Evolutionary conservation across 192 early-diverging fungal species (phyloP), one percentile per base, ranked within the genome.

Genomic region (Entophlyctis helioformis): DNA sequence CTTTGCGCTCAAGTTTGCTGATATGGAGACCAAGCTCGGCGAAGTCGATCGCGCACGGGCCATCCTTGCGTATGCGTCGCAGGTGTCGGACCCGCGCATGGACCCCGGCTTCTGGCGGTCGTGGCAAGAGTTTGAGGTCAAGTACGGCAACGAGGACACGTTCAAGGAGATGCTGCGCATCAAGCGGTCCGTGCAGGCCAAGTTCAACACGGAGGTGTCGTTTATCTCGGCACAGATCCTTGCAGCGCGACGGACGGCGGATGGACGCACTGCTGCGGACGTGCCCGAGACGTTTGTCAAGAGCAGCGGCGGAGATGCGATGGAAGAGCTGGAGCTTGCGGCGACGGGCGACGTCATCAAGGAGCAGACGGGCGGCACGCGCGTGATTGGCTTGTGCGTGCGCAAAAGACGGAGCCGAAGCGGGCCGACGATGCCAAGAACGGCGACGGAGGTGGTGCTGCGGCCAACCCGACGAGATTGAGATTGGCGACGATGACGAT

Each of bases 101-200:
- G 69, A 78, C 19, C 66, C 75, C 22, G 66, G 71, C 22, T 86
- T 85, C 48, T 96, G 95, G 95, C 66, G 82, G 43, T 57, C 54
- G 24, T 98, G 96, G 96, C 86, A 91, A 48, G 85, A 89, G 43
- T 98, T 96, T 59, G 96, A 98, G 72, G 89, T 95, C 12, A 78
- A 84, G 48, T 85, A 92, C 51, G 96, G 96, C 26, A 96, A 91
- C 57, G 93, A 98, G 57, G 91, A 96, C 37, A 91, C 93, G 2
- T 96, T 93, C 67, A 92, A 89, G 66, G 93, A 96, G 51, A 95
- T 95, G 91, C 73, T 98, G 36, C 71, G 72, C 39, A 81, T 94
- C 51, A 92, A 91, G 60, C 86, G 95, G 6, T 77, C 78, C 32
- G 85, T 87, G 3, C 82, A 86, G 59, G 84, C 89, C 19, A 80